Conservation (phyloP, 768 basidiomycete species). For the Exsudoporus frostii region DNA sequence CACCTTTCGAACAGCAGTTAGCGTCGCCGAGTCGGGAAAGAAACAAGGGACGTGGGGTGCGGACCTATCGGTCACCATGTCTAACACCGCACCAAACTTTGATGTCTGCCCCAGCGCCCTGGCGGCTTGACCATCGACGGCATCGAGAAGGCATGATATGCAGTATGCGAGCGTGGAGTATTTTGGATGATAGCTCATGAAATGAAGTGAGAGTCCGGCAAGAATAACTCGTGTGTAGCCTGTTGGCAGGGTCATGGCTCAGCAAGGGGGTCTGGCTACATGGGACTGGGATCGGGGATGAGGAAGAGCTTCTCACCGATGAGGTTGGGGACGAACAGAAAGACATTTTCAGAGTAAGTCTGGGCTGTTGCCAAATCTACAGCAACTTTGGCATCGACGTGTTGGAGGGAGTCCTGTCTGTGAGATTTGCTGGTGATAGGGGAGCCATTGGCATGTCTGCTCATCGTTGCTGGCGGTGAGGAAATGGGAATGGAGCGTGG, state of each 20-base stretch:
- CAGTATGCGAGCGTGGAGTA: slow-evolving; percentile 87
- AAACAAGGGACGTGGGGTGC: slow-evolving; percentile 19
- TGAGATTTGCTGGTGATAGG: slow-evolving; percentile 29
- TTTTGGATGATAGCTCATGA: slow-evolving; percentile 94
- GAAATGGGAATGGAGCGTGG: background rate
- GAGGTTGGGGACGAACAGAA: slow-evolving; percentile 94
- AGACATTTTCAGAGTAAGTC: slow-evolving; percentile 91
- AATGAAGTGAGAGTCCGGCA: slow-evolving; percentile 83
- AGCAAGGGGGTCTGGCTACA: background rate
- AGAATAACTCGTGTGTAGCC: slow-evolving; percentile 90
- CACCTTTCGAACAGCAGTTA: slow-evolving; percentile 54
- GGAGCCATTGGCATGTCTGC: slow-evolving; percentile 27
- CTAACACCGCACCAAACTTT: slow-evolving; percentile 95
- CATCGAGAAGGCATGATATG: slow-evolving; percentile 90
- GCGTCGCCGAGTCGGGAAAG: background rate
- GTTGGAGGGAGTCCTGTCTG: slow-evolving; percentile 56
- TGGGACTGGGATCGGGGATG: background rate
- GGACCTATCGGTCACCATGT: slow-evolving; percentile 99
- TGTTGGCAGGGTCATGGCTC: slow-evolving; percentile 28
- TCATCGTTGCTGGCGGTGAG: slow-evolving; percentile 20
- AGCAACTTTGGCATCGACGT: slow-evolving; percentile 81
- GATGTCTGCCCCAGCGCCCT: slow-evolving; percentile 85
- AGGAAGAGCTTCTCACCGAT: slow-evolving; percentile 59
- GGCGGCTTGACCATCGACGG: slow-evolving; percentile 92
- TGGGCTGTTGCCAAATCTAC: slow-evolving; percentile 86